Conservation (phyloP, 2,329 filamentous ascomycete species). For the Arthrobotrys megalospora region DNA sequence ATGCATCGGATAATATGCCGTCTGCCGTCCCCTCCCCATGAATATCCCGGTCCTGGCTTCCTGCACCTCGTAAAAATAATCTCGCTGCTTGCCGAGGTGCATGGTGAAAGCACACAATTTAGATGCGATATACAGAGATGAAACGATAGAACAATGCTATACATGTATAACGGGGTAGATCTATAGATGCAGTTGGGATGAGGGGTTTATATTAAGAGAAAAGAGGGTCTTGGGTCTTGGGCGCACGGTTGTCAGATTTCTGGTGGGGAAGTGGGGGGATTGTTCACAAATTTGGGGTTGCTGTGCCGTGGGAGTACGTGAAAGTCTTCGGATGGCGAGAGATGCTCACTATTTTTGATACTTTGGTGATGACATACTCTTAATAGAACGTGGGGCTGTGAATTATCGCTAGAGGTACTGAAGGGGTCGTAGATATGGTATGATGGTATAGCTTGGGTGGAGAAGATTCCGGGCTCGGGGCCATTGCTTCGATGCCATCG, state of each 20-base stretch:
- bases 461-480: no score
- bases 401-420: no score
- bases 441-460: no score
- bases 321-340: background rate
- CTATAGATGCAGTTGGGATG: background rate
- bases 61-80: conserved; percentile 17
- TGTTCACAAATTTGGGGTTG: background rate
- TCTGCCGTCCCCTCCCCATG: background rate
- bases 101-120: background rate
- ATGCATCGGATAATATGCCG: conserved; percentile 27
- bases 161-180: conserved; percentile 12
- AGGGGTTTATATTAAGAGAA: background rate
- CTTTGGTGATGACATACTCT: no score
- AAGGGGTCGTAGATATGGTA: no score
- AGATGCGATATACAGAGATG: conserved; percentile 15
- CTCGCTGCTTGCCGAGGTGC: conserved; percentile 13
- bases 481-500: no score
- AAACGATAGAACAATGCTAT: conserved; percentile 27
- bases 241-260: background rate
- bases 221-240: background rate
- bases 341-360: background rate
- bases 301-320: conserved; percentile 6
- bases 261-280: conserved; percentile 8
- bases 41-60: background rate
- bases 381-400: no score